These are phyloP conservation scores for Candida sp. DNA, from an alignment of 1,139 yeast species.

Conservation along the genomic window DNA sequence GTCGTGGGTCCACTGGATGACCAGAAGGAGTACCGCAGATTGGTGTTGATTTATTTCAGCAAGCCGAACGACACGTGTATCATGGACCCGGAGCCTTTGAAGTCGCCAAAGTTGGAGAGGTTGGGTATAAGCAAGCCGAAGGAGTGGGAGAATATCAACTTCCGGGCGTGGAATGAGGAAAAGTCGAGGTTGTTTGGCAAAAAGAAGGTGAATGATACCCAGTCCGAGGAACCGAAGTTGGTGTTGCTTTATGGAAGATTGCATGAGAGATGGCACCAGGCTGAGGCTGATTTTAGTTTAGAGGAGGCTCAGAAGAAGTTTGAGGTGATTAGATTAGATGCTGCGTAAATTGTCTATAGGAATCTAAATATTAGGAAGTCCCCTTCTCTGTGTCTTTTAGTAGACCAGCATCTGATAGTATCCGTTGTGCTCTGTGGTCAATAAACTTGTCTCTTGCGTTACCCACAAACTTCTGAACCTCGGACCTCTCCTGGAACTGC, in stretches of 20 bases:
- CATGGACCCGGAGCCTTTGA: slow-evolving; percentile 43
- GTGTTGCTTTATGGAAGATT: slow-evolving; percentile 40
- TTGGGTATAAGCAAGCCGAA: slow-evolving; percentile 34
- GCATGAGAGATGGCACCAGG: slow-evolving; percentile 43
- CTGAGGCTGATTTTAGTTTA: slow-evolving; percentile 19
- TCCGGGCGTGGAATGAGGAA: slow-evolving; percentile 40
- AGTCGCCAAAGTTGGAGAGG: slow-evolving; percentile 37
- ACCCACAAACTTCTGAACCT: slow-evolving; percentile 24
- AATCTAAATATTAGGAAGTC: no score
- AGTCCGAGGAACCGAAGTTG: slow-evolving; percentile 42
- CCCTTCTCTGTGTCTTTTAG: neutral
- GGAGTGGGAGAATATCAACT: slow-evolving; percentile 41
- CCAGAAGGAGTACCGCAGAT: slow-evolving; percentile 39
- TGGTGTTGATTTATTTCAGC: slow-evolving; percentile 46
- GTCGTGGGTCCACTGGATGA: slow-evolving; percentile 51
- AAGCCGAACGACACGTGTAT: slow-evolving; percentile 27
- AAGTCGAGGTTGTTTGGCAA: slow-evolving; percentile 47
- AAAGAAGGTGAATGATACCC: slow-evolving; percentile 25
- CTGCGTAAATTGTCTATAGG: no score
- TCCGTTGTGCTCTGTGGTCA: slow-evolving; percentile 7
- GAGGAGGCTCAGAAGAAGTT: slow-evolving; percentile 21
- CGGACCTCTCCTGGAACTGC: slow-evolving; percentile 18
- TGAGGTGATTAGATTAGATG: slow-evolving; percentile 17
- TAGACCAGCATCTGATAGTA: slow-evolving; percentile 1
- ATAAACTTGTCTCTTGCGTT: slow-evolving; percentile 32